A percentile compares a stretch with the other conserved stretches of the same genome.
These are phyloP conservation scores for Lyophyllum shimeji DNA, from an alignment of 768 basidiomycete species.

Conservation along the genomic window DNA sequence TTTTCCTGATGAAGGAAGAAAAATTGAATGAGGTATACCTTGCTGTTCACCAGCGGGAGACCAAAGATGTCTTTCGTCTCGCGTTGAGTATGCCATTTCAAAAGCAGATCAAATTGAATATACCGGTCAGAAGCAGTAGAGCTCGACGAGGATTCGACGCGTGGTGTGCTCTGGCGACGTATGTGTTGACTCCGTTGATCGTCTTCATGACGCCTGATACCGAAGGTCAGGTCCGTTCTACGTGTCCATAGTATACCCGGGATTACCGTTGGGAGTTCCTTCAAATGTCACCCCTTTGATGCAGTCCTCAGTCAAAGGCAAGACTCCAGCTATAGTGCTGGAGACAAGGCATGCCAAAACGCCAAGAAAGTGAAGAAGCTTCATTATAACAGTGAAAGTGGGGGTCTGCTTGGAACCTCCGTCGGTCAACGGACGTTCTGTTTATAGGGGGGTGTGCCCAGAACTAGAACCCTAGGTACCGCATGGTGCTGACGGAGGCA, in stretches of 20 bases:
- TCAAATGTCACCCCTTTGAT: conserved; percentile 17
- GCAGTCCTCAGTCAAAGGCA: conserved; percentile 13
- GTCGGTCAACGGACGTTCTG: not conserved
- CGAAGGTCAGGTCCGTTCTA: not conserved
- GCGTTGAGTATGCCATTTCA: not conserved
- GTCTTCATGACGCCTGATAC: conserved; percentile 9
- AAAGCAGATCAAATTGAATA: not conserved
- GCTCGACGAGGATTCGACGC: conserved; percentile 11
- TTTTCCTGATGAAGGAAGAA: no score
- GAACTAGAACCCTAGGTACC: not conserved
- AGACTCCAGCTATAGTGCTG: conserved; percentile 3
- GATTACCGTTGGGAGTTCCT: conserved; percentile 13
- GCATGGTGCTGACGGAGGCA: not conserved
- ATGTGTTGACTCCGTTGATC: conserved; percentile 17
- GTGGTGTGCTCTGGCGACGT: conserved; percentile 9
- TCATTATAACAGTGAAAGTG: not conserved
- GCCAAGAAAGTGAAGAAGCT: not conserved
- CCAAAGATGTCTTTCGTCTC: conserved; percentile 16
- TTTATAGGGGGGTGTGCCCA: not conserved
- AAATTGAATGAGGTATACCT: conserved; percentile 7
- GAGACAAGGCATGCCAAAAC: not conserved
- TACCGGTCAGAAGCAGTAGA: conserved; percentile 14
- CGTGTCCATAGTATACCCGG: not conserved
- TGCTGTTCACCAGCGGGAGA: conserved; percentile 15
- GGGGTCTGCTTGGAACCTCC: no score